Conservation (phyloP, 176 grass and related monocot genomes). For the Carex pumila region DNA sequence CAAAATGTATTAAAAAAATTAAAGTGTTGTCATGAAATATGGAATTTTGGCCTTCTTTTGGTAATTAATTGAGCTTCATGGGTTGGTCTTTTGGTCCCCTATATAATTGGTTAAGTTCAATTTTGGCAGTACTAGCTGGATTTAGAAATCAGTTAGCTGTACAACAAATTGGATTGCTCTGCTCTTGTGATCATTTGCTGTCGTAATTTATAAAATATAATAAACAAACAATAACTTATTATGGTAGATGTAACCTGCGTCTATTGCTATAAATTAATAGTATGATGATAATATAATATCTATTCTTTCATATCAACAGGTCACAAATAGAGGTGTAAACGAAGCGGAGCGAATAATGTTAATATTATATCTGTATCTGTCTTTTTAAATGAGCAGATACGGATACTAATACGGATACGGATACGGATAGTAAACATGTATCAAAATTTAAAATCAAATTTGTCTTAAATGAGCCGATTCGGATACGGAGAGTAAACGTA, state of each 20-base stretch:
- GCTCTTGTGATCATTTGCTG: background rate
- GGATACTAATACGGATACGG: no score
- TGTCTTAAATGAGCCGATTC: no score
- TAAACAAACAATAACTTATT: background rate
- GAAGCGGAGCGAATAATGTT: no score
- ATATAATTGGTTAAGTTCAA: background rate
- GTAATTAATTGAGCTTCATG: conserved; percentile 4
- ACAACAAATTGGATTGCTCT: background rate
- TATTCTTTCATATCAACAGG: no score
- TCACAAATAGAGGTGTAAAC: no score
- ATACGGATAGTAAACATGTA: no score
- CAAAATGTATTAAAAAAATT: background rate
- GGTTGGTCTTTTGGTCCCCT: background rate
- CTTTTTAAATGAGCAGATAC: no score
- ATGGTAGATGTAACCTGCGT: background rate
- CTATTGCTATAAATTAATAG: background rate
- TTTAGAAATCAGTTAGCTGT: background rate
- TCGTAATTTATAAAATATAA: background rate
- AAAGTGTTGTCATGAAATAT: background rate
- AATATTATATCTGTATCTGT: no score
- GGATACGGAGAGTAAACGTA: no score
- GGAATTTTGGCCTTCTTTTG: background rate
- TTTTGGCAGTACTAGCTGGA: conserved; percentile 1
- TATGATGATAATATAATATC: background rate
- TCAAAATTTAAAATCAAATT: no score